Percentiles rank a stretch among this genome's conserved stretches.
These are phyloP conservation scores for Lecanoromycetidae sp. DNA, from an alignment of 2,329 filamentous ascomycete species.

Conservation along the genomic window DNA sequence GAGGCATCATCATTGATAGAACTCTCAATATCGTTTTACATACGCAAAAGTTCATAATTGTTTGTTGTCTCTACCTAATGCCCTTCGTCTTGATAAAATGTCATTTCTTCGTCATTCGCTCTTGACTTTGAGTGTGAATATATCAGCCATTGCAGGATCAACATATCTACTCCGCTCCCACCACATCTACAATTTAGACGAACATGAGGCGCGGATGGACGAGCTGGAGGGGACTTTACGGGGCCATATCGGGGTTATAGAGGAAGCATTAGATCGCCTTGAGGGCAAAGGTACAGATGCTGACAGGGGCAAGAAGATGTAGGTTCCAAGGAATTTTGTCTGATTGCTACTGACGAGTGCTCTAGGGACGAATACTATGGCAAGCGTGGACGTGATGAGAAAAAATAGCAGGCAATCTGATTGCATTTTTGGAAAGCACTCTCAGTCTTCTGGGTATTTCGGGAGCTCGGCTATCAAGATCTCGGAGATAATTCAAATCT, in stretches of 20 bases:
- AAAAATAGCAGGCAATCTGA: conserved; percentile 1
- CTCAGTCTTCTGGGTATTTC: background rate
- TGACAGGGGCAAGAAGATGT: conserved; percentile 29
- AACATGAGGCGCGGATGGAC: conserved; percentile 38
- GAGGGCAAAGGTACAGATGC: conserved; percentile 30
- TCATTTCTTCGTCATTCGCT: conserved; percentile 12
- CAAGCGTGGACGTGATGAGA: conserved; percentile 22
- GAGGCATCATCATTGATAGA: conserved; percentile 6
- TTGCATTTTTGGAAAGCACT: background rate
- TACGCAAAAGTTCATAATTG: too few relatives aligned
- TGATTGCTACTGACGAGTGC: background rate
- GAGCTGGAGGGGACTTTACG: conserved; percentile 37
- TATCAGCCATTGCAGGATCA: conserved; percentile 16
- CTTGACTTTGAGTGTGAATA: conserved; percentile 9
- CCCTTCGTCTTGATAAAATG: background rate
- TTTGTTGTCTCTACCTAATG: background rate
- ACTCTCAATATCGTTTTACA: background rate
- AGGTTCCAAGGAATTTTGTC: conserved; percentile 3
- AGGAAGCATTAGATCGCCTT: conserved; percentile 34
- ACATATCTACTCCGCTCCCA: conserved; percentile 23
- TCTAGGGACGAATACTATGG: conserved; percentile 22
- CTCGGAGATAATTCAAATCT: conserved; percentile 2
- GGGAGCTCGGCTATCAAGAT: background rate
- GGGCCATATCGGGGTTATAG: conserved; percentile 37
- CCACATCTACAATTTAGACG: conserved; percentile 34